Evolutionary conservation across 1,139 yeast genomes (phyloP).

Genomic region (Candida sp.): DNA sequence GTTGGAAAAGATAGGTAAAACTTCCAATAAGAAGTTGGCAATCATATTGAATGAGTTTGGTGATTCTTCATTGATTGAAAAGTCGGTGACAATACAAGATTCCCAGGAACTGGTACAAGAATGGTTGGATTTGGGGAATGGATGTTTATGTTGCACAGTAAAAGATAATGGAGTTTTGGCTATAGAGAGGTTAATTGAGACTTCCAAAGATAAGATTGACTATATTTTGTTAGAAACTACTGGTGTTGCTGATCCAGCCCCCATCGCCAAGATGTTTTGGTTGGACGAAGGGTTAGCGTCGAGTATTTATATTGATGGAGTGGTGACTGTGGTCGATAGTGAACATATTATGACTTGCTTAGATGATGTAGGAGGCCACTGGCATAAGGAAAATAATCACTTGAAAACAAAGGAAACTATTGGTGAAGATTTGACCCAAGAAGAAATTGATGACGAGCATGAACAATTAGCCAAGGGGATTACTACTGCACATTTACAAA

Average conservation of each 20-base stretch:
- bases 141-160: slow-evolving; percentile 95
- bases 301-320: slow-evolving; percentile 87
- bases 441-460: slow-evolving; percentile 33
- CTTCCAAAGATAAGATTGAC: slow-evolving; percentile 73
- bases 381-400: slow-evolving; percentile 44
- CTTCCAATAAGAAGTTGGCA: slow-evolving; percentile 72
- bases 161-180: slow-evolving; percentile 95
- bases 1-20: slow-evolving; percentile 67
- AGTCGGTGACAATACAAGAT: slow-evolving; percentile 75
- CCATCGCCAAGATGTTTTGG: slow-evolving; percentile 98
- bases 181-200: slow-evolving; percentile 79
- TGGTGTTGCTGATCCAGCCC: slow-evolving; percentile 98
- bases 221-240: slow-evolving; percentile 91
- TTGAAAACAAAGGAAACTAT: slow-evolving; percentile 17
- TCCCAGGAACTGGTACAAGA: slow-evolving; percentile 65
- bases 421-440: slow-evolving; percentile 18
- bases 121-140: slow-evolving; percentile 96
- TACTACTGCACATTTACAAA: slow-evolving; percentile 86
- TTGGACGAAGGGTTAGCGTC: slow-evolving; percentile 85
- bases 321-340: slow-evolving; percentile 86
- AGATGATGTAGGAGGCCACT: slow-evolving; percentile 64
- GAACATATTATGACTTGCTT: slow-evolving; percentile 64
- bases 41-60: slow-evolving; percentile 91
- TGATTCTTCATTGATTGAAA: slow-evolving; percentile 85
- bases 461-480: slow-evolving; percentile 41